Evolutionary conservation across 1,139 yeast genomes (phyloP).

Genomic region (Suhomyces yuchorum): DNA sequence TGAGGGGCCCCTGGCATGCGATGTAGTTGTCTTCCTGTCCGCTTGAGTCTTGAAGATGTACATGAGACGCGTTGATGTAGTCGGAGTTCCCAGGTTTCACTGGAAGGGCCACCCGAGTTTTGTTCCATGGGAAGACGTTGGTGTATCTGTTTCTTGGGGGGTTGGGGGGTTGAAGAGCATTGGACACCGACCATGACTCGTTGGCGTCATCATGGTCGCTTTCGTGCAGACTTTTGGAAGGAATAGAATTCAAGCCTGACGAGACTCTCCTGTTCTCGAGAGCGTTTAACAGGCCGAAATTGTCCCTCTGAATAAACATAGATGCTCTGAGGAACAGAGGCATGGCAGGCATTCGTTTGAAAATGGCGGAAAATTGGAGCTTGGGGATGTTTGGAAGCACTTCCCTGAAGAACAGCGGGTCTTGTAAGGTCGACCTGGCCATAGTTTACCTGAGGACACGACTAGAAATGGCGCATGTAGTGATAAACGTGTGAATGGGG

Average conservation of each 20-base stretch:
- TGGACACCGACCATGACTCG: conserved; percentile 25
- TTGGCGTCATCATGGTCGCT: neutral
- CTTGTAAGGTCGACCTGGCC: neutral
- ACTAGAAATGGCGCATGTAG: neutral
- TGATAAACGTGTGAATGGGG: neutral
- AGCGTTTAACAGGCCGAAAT: conserved; percentile 18
- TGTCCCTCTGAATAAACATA: conserved; percentile 15
- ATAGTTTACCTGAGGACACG: conserved; percentile 7
- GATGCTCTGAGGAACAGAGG: conserved; percentile 18
- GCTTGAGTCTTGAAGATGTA: conserved; percentile 20
- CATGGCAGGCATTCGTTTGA: conserved; percentile 11
- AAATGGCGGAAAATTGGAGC: conserved; percentile 16
- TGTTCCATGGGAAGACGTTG: conserved; percentile 49
- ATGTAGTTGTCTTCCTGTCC: conserved; percentile 29
- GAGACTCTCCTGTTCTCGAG: conserved; percentile 15
- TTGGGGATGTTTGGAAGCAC: conserved; percentile 6
- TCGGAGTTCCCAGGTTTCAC: conserved; percentile 24
- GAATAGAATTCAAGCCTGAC: conserved; percentile 5
- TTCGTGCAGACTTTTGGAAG: neutral
- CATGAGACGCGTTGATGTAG: conserved; percentile 48
- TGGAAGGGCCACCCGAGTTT: conserved; percentile 37
- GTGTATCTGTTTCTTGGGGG: conserved; percentile 40
- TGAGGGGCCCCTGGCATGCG: conserved; percentile 64
- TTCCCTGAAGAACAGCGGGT: conserved; percentile 1
- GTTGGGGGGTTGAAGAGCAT: conserved; percentile 23